phyloP scores from a whole-genome alignment of 2,329 filamentous ascomycete species.

The Pseudogymnoascus sp. region DNA sequence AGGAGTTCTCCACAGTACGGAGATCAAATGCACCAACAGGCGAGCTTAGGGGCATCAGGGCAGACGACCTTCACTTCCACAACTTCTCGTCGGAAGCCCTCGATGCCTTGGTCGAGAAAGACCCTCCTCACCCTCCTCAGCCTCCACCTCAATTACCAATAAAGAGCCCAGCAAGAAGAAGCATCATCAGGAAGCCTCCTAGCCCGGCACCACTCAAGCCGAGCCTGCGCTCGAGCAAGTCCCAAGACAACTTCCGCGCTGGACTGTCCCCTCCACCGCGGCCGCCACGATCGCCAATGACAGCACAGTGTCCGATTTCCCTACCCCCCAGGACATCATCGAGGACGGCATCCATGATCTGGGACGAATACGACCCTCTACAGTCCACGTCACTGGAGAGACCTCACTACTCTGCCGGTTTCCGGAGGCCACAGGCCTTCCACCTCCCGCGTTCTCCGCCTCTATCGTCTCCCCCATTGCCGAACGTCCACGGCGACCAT shows the following conservation, averaged over 20 bases:
- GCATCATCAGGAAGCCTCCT: not conserved
- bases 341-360: conserved; percentile 38
- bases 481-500: not conserved
- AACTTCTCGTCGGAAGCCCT: conserved; percentile 42
- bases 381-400: conserved; percentile 33
- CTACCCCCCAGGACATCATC: conserved; percentile 49
- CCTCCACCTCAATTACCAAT: conserved; percentile 11
- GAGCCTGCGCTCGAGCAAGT: conserved; percentile 31
- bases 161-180: conserved; percentile 6
- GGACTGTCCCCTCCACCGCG: conserved; percentile 35
- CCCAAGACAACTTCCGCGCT: conserved; percentile 30
- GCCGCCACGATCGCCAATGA: conserved; percentile 41
- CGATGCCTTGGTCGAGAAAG: conserved; percentile 17
- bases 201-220: not conserved
- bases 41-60: conserved; percentile 32
- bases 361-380: conserved; percentile 36
- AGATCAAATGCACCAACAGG: conserved; percentile 32
- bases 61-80: conserved; percentile 38
- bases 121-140: conserved; percentile 15
- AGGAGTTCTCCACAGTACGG: conserved; percentile 38
- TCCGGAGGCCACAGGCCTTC: conserved; percentile 40
- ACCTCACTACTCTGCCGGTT: conserved; percentile 38
- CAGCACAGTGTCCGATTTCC: conserved; percentile 33
- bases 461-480: conserved; percentile 28
- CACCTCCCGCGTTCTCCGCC: conserved; percentile 21